Evolutionary conservation across 1,284 basidiomycete genomes (phyloP), one percentile per base, ranked within the genome.

Genomic region (Fomes fomentarius): DNA sequence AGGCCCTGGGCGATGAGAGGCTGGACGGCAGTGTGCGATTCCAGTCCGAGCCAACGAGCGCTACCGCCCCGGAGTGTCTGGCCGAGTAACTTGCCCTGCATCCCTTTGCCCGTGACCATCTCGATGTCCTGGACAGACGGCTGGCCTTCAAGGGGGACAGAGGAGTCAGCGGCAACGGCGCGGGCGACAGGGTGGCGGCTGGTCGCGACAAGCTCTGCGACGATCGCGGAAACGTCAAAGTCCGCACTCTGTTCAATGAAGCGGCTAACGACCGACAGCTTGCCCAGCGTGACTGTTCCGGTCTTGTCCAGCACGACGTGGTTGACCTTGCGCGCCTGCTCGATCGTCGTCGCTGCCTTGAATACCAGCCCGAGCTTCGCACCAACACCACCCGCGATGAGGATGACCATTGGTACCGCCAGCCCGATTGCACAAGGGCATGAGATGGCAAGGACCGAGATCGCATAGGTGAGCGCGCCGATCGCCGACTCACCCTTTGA

Each of bases 231-330:
- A 9, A 63, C 59, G 38, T 67, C 54, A 12, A 62, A 56, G 9
- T 54, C 52, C 1, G 63, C 25, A 8, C 53, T 58, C n/a, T 66
- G 56, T 14, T 61, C 61, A 11, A 66, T 10, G 31, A 64, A 65
- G 30, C 65, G 60, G 10, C 61, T 55, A 17, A 67, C 66, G 8
- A 75, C 70, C 0, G 68, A 50, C 35, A 76, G 66, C 30, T 66
- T 60, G 8, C 75, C 76, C 37, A 66, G 60, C 2, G 75, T 76
- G 40, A 77, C 70, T 1, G 78, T 78, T 0, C 77, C 77, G 0
- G 78, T 80, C 72, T 79, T 80, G 68, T 79, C 77, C 50, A 80
- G 76, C 4, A 74, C 75, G 35, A 71, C 69, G 39, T 74, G 67
- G 14, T 66, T 58, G 39, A 72, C 63, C 48, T 67, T 63, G 41